A percentile compares a stretch with the other conserved stretches of the same genome.
phyloP scores from a whole-genome alignment of 2,329 filamentous ascomycete species.

The Colletotrichum tamarilloi region DNA sequence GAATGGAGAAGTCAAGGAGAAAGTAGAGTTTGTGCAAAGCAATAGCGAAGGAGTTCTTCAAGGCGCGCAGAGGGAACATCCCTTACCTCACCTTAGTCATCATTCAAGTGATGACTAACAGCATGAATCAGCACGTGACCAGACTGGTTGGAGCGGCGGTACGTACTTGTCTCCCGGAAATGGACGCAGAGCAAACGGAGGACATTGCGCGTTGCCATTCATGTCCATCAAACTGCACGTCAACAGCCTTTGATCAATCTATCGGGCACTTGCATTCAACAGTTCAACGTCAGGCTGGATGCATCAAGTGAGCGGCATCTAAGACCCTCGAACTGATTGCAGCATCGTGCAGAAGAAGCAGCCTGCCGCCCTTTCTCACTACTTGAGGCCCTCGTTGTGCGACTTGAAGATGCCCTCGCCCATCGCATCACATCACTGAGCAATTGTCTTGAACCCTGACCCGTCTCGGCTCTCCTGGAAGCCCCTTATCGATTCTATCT shows the following conservation, averaged over 20 bases:
- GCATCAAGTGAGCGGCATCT: neutral
- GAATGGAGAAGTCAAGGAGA: neutral
- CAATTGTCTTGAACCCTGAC: neutral
- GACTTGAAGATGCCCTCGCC: neutral
- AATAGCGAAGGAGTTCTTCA: no score
- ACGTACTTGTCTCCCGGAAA: neutral
- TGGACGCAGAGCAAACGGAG: neutral
- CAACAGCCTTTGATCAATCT: neutral
- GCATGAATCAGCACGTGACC: neutral
- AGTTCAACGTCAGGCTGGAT: neutral
- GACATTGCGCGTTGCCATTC: neutral
- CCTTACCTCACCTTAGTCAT: neutral
- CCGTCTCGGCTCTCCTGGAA: slow-evolving; percentile 7
- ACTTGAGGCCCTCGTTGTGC: neutral
- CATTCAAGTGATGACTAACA: neutral
- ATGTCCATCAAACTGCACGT: neutral
- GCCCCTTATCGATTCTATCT: neutral
- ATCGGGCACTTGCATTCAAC: neutral
- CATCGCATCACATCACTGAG: neutral
- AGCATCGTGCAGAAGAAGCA: slow-evolving; percentile 26
- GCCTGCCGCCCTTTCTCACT: neutral
- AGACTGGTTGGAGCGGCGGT: neutral
- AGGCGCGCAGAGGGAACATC: no score
- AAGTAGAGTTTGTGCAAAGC: neutral
- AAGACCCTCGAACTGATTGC: slow-evolving; percentile 15